phyloP scores from a whole-genome alignment of 208 protist species.

The Crithidia fasciculata region DNA sequence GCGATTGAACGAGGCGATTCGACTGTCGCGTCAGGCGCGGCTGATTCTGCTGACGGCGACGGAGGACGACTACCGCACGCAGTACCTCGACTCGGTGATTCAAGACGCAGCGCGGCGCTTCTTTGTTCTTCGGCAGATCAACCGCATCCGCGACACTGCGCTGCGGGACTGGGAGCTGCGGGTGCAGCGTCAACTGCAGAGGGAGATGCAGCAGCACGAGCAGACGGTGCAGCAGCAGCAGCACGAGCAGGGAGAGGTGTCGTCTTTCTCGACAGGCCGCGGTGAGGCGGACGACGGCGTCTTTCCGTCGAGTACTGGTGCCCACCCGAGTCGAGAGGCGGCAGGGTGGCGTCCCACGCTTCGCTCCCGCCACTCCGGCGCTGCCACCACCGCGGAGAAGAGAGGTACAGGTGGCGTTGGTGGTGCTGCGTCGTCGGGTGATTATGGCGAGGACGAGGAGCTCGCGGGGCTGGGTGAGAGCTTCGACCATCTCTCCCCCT shows the following conservation, averaged over 20 bases:
- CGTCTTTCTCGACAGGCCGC: background rate
- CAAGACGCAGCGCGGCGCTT: constrained; percentile 31
- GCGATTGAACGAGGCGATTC: constrained; percentile 35
- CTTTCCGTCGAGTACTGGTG: background rate
- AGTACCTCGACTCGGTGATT: constrained; percentile 38
- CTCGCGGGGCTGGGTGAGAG: background rate
- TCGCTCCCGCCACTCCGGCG: too few relatives aligned
- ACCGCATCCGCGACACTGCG: constrained; percentile 8
- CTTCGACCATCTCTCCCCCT: constrained; percentile 17
- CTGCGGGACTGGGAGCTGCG: background rate
- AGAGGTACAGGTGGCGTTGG: background rate
- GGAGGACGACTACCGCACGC: constrained; percentile 37
- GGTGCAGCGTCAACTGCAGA: too few relatives aligned
- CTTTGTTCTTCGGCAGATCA: constrained; percentile 29
- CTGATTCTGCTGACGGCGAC: constrained; percentile 42
- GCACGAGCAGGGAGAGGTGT: background rate
- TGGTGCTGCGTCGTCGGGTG: background rate
- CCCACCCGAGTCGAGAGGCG: too few relatives aligned
- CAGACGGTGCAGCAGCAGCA: background rate
- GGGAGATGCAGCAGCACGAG: constrained; percentile 7
- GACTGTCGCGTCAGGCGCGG: constrained; percentile 42
- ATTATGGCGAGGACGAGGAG: background rate
- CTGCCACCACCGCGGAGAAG: background rate
- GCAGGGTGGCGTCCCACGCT: too few relatives aligned
- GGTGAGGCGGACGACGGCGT: background rate